These are phyloP conservation scores for Trifolium dubium DNA, from an alignment of 306 rosid species.

Conservation along the genomic window DNA sequence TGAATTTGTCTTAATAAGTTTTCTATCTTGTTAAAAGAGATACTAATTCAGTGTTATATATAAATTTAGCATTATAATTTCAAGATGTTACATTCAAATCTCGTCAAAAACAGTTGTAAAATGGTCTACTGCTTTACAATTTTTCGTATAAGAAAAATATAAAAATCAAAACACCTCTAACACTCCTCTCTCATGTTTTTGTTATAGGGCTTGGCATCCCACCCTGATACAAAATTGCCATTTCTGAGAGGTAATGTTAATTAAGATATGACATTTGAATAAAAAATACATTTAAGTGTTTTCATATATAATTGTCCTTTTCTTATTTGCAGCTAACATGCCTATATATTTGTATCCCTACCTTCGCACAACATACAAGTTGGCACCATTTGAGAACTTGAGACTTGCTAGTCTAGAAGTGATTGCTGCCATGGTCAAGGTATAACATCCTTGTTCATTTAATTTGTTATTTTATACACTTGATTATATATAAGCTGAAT, in stretches of 20 bases:
- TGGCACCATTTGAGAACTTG: not conserved
- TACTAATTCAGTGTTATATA: no score
- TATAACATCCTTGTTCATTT: not conserved
- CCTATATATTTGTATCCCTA: not conserved
- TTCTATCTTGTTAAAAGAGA: not conserved
- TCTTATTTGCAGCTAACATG: not conserved
- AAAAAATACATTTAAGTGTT: not conserved
- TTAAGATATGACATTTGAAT: not conserved
- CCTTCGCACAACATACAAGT: not conserved
- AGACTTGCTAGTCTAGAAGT: not conserved
- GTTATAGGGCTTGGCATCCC: slow-evolving; percentile 86
- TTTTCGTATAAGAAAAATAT: not conserved
- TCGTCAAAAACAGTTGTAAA: no score
- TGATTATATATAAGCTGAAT: no score
- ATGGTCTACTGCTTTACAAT: no score
- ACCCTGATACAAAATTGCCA: slow-evolving; percentile 76
- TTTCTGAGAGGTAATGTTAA: slow-evolving; percentile 75
- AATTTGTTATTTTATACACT: no score
- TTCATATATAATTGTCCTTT: not conserved
- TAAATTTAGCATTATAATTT: no score
- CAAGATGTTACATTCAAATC: no score
- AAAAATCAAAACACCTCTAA: slow-evolving; percentile 11
- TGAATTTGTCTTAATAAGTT: not conserved
- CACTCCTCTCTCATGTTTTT: slow-evolving; percentile 19
- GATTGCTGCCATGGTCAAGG: not conserved